Evolutionary conservation across 495 filamentous ascomycete species (phyloP).

Genomic region (Sporormia fimetaria): DNA sequence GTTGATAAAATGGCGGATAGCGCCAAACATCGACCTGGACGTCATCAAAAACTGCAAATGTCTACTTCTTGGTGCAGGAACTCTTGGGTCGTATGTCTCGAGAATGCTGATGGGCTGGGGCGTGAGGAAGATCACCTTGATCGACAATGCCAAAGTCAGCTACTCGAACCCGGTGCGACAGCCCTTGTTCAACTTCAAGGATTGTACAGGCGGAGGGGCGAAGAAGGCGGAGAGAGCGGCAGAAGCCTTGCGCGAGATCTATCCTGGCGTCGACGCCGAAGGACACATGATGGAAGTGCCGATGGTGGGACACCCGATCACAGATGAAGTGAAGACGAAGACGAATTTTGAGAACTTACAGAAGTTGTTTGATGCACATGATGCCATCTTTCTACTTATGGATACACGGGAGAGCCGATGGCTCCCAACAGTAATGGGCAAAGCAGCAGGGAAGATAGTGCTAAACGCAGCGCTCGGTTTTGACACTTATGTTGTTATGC

Average conservation of each 20-base stretch:
- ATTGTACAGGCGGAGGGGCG: conserved; percentile 75
- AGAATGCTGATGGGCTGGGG: conserved; percentile 91
- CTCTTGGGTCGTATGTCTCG: conserved; percentile 85
- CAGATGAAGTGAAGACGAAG: conserved; percentile 53
- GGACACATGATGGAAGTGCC: conserved; percentile 78
- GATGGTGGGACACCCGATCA: conserved; percentile 85
- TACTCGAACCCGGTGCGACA: conserved; percentile 98
- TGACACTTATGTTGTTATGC: conserved; percentile 93
- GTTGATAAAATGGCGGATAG: conserved; percentile 96
- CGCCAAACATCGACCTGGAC: conserved; percentile 76
- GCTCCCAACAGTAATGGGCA: conserved; percentile 97
- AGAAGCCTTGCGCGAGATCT: conserved; percentile 71
- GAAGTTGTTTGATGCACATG: conserved; percentile 70
- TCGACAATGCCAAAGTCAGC: conserved; percentile 87
- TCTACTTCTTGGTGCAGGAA: conserved; percentile 87
- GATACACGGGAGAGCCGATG: conserved; percentile 90
- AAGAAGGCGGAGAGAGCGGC: conserved; percentile 77
- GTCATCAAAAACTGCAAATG: conserved; percentile 84
- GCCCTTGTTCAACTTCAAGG: conserved; percentile 78
- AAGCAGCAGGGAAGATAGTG: conserved; percentile 82
- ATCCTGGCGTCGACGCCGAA: conserved; percentile 71
- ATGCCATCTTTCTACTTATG: conserved; percentile 91
- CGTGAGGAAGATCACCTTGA: conserved; percentile 89
- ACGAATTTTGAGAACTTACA: conserved; percentile 65
- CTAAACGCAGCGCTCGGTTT: conserved; percentile 95